phyloP scores from a whole-genome alignment of 2,329 filamentous ascomycete genomes.

The Aspergillus sp. region DNA sequence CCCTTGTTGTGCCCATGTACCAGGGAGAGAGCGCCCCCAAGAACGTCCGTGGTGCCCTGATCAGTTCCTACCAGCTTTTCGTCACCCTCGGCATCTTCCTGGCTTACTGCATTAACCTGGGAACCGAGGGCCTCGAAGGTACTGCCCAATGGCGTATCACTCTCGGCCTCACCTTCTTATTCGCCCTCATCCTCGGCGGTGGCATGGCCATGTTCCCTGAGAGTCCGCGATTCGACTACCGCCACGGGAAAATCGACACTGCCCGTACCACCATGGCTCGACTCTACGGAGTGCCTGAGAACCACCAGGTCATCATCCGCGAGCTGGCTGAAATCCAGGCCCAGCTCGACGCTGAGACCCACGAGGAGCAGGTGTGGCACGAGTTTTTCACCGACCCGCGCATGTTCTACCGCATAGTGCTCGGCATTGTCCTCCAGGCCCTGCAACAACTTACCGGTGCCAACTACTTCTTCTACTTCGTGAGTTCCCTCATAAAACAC shows the following conservation, averaged over 20 bases:
- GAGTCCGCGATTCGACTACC: constrained; percentile 59
- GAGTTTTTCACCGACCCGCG: constrained; percentile 47
- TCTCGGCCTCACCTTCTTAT: constrained; percentile 59
- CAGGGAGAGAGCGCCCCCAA: constrained; percentile 47
- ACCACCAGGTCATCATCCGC: constrained; percentile 53
- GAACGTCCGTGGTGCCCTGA: constrained; percentile 48
- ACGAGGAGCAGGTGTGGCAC: constrained; percentile 35
- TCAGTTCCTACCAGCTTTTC: constrained; percentile 50
- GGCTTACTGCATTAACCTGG: constrained; percentile 48
- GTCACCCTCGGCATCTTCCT: constrained; percentile 50
- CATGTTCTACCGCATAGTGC: constrained; percentile 45
- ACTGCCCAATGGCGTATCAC: constrained; percentile 53
- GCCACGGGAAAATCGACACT: constrained; percentile 52
- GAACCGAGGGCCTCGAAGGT: constrained; percentile 36
- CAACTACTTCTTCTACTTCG: constrained; percentile 58
- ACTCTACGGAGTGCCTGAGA: constrained; percentile 55
- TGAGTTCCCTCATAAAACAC: constrained; percentile 12
- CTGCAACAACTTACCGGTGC: constrained; percentile 48
- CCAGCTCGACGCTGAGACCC: constrained; percentile 56
- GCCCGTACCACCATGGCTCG: constrained; percentile 54
- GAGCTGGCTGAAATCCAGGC: constrained; percentile 58
- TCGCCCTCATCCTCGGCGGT: constrained; percentile 53
- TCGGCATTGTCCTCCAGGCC: constrained; percentile 45
- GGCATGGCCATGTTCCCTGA: constrained; percentile 60
- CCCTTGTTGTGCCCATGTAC: constrained; percentile 48